Conservation (phyloP, 1,284 basidiomycete genomes). For the Cryptococcus sp. region DNA sequence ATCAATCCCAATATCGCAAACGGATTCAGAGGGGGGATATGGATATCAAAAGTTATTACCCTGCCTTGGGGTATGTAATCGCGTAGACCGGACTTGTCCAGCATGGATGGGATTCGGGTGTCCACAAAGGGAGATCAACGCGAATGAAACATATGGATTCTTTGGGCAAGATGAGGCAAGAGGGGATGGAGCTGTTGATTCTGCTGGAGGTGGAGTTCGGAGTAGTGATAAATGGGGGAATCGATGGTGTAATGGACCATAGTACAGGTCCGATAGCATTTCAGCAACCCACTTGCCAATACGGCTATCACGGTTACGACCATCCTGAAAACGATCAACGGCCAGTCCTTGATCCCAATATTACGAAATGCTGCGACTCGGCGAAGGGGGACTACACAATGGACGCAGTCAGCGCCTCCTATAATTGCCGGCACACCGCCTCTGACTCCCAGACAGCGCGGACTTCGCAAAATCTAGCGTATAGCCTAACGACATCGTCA, state of each 20-base stretch:
- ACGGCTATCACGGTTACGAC: too few species aligned
- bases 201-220: constrained; percentile 51
- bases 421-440: too few species aligned
- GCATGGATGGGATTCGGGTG: constrained; percentile 67
- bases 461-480: too few species aligned
- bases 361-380: too few species aligned
- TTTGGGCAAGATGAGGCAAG: constrained; percentile 62
- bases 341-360: too few species aligned
- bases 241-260: constrained; percentile 63
- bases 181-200: constrained; percentile 51
- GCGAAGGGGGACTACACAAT: too few species aligned
- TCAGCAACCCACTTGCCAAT: too few species aligned
- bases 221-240: constrained; percentile 70
- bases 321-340: too few species aligned
- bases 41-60: constrained; percentile 64
- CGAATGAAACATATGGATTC: constrained; percentile 63
- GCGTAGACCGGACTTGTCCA: constrained; percentile 71
- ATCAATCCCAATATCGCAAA: constrained; percentile 48
- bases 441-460: too few species aligned
- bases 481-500: too few species aligned
- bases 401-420: too few species aligned
- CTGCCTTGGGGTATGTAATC: constrained; percentile 70
- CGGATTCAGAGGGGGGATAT: constrained; percentile 25
- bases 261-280: too few species aligned
- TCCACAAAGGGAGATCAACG: constrained; percentile 61